Evolutionary conservation across 2,329 filamentous ascomycete species (phyloP).

Genomic region (Pseudocercospora musae): DNA sequence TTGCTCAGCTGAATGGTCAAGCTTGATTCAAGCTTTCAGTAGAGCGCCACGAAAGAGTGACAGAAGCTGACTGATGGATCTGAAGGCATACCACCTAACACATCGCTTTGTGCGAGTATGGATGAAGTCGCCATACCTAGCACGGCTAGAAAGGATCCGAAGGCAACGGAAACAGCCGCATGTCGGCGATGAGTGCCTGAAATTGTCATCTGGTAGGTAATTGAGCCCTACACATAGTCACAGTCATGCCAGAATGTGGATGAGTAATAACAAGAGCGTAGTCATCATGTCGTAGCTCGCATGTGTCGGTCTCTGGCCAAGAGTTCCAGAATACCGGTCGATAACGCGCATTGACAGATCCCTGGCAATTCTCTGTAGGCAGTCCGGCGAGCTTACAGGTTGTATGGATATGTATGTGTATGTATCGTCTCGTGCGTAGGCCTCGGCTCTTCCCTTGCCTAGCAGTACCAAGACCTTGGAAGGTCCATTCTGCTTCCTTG

Average conservation of each 20-base stretch:
- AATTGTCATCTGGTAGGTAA: background rate
- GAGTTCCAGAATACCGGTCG: too few relatives aligned
- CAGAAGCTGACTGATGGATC: background rate
- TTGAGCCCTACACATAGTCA: background rate
- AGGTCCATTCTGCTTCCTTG: background rate
- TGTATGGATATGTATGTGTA: too few relatives aligned
- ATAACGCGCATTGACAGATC: too few relatives aligned
- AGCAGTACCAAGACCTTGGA: background rate
- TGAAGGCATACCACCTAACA: background rate
- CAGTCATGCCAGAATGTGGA: background rate
- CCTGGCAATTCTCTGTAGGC: too few relatives aligned
- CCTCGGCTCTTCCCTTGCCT: background rate
- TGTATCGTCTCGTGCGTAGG: too few relatives aligned
- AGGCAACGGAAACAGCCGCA: background rate
- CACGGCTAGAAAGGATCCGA: background rate
- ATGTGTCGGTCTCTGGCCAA: background rate
- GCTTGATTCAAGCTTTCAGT: background rate
- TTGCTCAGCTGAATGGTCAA: conserved; percentile 1
- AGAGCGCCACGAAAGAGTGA: background rate
- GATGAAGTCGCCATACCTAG: background rate
- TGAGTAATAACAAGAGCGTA: background rate
- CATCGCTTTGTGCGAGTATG: background rate
- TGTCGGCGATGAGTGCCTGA: background rate
- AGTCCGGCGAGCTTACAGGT: too few relatives aligned
- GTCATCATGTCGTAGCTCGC: background rate